Evolutionary conservation across 2,329 filamentous ascomycete genomes (phyloP), one percentile per base, ranked within the genome.

Genomic region (Fusarium euwallaceae): DNA sequence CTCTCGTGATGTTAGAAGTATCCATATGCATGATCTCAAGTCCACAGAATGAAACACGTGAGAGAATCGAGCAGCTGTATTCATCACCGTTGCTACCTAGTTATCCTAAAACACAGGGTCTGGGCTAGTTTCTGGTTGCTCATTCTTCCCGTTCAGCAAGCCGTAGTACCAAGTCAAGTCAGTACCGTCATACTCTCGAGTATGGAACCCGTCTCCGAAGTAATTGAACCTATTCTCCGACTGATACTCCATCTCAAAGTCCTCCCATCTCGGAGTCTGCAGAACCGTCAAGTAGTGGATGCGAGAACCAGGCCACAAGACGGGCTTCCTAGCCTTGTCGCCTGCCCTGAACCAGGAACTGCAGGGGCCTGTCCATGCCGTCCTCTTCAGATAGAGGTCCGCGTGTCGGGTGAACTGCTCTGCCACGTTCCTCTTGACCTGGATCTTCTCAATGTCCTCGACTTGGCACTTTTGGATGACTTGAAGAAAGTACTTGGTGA

Each of bases 121-220:
- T 37, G 36, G 36, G 16, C 36, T 14, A 37, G 16, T 37, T 37
- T 37, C 36, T 6, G 8, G 43, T 20, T 45, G 43, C 6, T 20
- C 43, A 14, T 45, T 17, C 22, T 27, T 22, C 34, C n/a, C 36
- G n/a, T 60, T 36, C 20, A 60, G 20, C 24, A 60, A 41, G 32
- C 56, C 56, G 24, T 60, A 60, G 37, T 61, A 61, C 58, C 37
- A 61, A 3, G 58, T 43, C 22, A 61, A 22, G 29, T 61, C 58
- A 16, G 36, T 20, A 4, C 58, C 58, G 24, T 61, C 37, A 43
- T 27, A 45, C 16, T 61, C 36, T n/a, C 36, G 58, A 8, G 37
- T 43, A 7, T 17, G 20, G 24, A 60, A 60, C n/a, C 56, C 56
- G 22, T 60, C 39, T 17, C 56, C 56, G 7, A 60, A 27, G 56